Evolutionary conservation across 148 eudicot genomes (phyloP).

Genomic region (Cornus suecica): DNA sequence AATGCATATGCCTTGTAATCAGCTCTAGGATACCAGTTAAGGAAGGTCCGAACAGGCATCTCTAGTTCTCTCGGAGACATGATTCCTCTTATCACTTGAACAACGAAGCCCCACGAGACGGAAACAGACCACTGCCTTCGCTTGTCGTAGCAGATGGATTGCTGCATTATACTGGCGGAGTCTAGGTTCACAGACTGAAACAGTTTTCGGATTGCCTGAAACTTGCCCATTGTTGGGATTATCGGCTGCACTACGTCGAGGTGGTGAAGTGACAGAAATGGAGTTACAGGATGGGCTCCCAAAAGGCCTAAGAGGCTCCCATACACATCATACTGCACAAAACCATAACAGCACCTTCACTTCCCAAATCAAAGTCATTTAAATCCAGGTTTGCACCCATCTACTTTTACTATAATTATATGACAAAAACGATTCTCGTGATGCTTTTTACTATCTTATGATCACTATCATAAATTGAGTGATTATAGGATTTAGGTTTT

Average conservation of each 20-base stretch:
- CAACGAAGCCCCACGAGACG: conserved; percentile 50
- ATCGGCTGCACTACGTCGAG: conserved; percentile 48
- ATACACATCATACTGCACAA: conserved; percentile 46
- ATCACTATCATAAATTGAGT: too few species aligned
- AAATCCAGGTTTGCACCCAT: background rate
- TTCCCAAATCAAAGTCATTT: background rate
- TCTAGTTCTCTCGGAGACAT: conserved; percentile 52
- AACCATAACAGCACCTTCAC: background rate
- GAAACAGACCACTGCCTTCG: conserved; percentile 38
- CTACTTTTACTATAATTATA: background rate
- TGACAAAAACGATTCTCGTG: background rate
- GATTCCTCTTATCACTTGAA: conserved; percentile 40
- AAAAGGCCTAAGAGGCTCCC: conserved; percentile 52
- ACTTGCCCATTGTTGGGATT: conserved; percentile 33
- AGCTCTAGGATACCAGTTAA: conserved; percentile 43
- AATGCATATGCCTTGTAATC: conserved; percentile 53
- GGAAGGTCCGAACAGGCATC: conserved; percentile 46
- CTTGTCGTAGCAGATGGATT: conserved; percentile 50
- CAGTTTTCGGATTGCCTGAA: conserved; percentile 27
- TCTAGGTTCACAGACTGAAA: conserved; percentile 31
- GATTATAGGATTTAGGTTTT: too few species aligned
- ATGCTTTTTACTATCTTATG: too few species aligned
- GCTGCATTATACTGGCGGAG: conserved; percentile 43
- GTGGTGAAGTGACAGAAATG: conserved; percentile 49
- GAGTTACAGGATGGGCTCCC: conserved; percentile 47